Evolutionary conservation across 306 rosid genomes (phyloP), one percentile per base, ranked within the genome.

Genomic region (Carpinus viminea): DNA sequence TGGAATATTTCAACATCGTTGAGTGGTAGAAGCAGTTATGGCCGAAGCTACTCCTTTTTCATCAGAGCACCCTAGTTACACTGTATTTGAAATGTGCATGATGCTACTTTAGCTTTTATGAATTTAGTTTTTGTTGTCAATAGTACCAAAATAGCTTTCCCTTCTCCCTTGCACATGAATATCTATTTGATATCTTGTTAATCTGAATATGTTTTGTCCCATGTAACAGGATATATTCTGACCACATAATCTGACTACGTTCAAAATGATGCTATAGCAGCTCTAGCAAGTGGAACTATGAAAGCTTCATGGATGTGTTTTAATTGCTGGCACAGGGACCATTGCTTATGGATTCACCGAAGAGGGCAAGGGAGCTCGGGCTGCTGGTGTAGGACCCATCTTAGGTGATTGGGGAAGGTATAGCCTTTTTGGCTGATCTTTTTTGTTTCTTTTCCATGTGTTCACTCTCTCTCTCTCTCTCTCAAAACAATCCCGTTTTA

Each of bases 391-490:
- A 46, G 98, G 98, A 64, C 98, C 97, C 36, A 90, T 88, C 76
- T 85, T 94, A 82, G 98, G 98, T 86, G 98, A 94, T 82, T 92
- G 98, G 97, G 98, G 98, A 85, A 94, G 98, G 98, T 94, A 80
- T 73, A 12, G n/a, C n/a, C 70, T 16, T 48, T 73, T 72, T 24
- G 74, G 68, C 72, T 34, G 48, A n/a, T 71, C 59, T 65, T 17
- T 18, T 4, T 28, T 61, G 0, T 0, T 61, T 26, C 9, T 26
- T 59, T 21, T 48, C 4, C 52, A 16, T 48, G 12, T 2, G 52
- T n/a, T n/a, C n/a, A n/a, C n/a, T n/a, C 52, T 3, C 15, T 0
- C 52, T 8, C 61, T 12, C 28, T n/a, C 61, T n/a, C 28, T 56
- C 61, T n/a, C 26, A 20, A n/a, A 28, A 56, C 5, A 12, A 56